Evolutionary conservation across 2,329 filamentous ascomycete genomes (phyloP).

Genomic region (Xylariaceae sp.): DNA sequence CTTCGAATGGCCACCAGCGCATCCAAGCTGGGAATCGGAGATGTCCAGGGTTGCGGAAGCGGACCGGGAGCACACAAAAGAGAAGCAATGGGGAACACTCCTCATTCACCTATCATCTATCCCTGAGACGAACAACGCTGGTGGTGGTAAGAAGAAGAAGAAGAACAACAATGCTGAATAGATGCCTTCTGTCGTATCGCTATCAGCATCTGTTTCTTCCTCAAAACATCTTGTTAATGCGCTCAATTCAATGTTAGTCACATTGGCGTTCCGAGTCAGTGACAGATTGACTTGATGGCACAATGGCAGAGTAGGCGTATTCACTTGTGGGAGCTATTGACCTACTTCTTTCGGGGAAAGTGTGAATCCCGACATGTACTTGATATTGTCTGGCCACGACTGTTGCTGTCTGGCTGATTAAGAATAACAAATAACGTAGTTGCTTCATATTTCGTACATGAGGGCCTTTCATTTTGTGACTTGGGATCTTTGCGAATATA

Average conservation of each 20-base stretch:
- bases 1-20: conserved; percentile 71
- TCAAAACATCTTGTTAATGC: conserved; percentile 20
- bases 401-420: conserved; percentile 8
- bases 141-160: conserved; percentile 61
- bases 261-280: conserved; percentile 38
- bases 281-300: conserved; percentile 37
- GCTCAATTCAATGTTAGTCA: conserved; percentile 33
- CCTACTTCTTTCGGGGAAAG: conserved; percentile 3
- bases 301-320: conserved; percentile 5
- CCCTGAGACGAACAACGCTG: conserved; percentile 43
- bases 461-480: too few species aligned
- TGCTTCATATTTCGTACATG: too few species aligned
- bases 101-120: conserved; percentile 83
- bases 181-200: conserved; percentile 22
- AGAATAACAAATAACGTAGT: background rate
- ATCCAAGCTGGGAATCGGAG: conserved; percentile 19
- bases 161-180: conserved; percentile 51
- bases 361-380: conserved; percentile 11
- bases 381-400: conserved; percentile 13
- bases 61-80: conserved; percentile 49
- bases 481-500: too few species aligned
- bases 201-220: conserved; percentile 36
- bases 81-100: conserved; percentile 83
- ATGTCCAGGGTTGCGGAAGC: conserved; percentile 18
- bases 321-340: conserved; percentile 2